Base-by-base conservation (phyloP, 495 filamentous ascomycete species). In the Penicillium daleae region DNA sequence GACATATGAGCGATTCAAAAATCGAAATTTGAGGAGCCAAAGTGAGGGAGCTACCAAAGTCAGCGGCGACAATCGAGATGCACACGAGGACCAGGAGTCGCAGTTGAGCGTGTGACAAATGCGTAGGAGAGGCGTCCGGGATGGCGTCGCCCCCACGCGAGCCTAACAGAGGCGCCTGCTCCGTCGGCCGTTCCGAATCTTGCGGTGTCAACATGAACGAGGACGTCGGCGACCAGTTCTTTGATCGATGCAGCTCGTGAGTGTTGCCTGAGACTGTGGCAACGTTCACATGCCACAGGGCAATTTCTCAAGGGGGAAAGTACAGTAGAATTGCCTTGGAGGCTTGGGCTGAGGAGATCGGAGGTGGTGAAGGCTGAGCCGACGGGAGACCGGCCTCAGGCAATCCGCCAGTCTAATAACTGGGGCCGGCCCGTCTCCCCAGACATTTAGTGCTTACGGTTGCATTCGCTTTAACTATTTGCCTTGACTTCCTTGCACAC, bases 21-120 rank as follows among this genome's bases (percentile, higher is more conserved):
- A 49, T 49, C 2, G 46, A 49, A 49, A 49, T 49, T 49, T 49
- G 46, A 27, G 46, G 46, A 4, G 46, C 46, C 46, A 49, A 49
- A 27, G 46, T 49, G 24, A 49, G 46, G 3, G 22, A 49, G 24
- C 17, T 49, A 6, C 46, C 46, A 49, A 49, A 49, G 22, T 49
- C 46, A 27, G 46, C 24, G 7, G 46, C 46, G 12, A 49, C 46
- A 26, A 49, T 49, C 2, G 46, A 49, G 22, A 49, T 49, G 46
- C 46, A 49, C 22, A 49, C 46, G 22, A 49, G 46, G 10, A 49
- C 9, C 1, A 49, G 46, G 24, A 49, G 46, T 8, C 24, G 24
- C 46, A 27, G 10, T 9, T 49, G 46, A 27, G 46, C 24, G 7
- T 26, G 9, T 0, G 46, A 49, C 2, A 49, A 49, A 27, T 22